Conservation (phyloP, 371 early-diverging fungal genomes). For the Mucor saturninus region DNA sequence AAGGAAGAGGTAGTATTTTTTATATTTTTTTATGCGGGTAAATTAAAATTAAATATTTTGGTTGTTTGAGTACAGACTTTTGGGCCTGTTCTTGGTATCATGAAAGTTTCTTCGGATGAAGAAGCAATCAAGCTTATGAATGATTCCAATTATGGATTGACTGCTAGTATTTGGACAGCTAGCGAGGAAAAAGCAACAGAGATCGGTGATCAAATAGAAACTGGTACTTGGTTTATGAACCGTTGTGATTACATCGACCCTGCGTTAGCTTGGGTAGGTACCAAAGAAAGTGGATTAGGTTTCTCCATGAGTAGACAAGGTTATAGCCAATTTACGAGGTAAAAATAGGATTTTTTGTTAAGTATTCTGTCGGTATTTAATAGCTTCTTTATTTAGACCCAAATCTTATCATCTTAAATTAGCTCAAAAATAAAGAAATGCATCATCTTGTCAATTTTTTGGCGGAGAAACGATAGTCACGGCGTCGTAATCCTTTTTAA, state of each 20-base stretch:
- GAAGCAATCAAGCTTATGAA: conserved; percentile 84
- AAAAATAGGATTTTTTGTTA: conserved; percentile 4
- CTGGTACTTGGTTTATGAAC: conserved; percentile 90
- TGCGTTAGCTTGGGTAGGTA: conserved; percentile 82
- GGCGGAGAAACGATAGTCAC: neutral
- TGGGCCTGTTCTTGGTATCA: conserved; percentile 84
- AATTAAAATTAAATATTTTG: neutral
- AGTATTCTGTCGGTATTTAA: neutral
- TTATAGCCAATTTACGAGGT: conserved; percentile 70
- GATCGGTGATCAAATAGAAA: conserved; percentile 75
- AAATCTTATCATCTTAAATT: conserved; percentile 58
- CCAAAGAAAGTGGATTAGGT: conserved; percentile 83
- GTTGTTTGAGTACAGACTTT: conserved; percentile 58
- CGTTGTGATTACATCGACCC: conserved; percentile 86
- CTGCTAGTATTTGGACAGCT: conserved; percentile 86
- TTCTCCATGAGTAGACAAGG: conserved; percentile 74
- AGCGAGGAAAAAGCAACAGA: conserved; percentile 61
- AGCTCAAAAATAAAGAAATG: conserved; percentile 33
- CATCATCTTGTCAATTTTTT: too few species aligned
- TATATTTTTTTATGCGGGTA: neutral
- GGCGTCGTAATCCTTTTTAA: neutral
- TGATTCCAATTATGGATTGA: conserved; percentile 82
- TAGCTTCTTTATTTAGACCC: conserved; percentile 32
- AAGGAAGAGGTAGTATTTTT: conserved; percentile 63
- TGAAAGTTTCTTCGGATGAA: conserved; percentile 73